Evolutionary conservation across 2,329 filamentous ascomycete genomes (phyloP).

Genomic region (Allantophomopsis cytisporea): DNA sequence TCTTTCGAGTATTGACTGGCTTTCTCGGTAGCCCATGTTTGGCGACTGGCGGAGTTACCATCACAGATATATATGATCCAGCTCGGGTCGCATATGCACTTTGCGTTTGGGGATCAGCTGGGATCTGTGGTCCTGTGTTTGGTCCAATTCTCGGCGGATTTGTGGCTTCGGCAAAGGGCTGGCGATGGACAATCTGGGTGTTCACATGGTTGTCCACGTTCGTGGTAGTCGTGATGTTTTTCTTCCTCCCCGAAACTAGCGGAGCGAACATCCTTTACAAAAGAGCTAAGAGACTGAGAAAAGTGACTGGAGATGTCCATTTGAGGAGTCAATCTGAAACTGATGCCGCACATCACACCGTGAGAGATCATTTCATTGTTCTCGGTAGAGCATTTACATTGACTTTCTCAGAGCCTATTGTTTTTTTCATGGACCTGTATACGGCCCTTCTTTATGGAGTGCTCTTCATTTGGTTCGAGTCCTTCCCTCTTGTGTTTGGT

Average conservation of each 20-base stretch:
- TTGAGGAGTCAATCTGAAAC: constrained; percentile 50
- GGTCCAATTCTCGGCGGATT: constrained; percentile 46
- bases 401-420: constrained; percentile 42
- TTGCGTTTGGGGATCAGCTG: constrained; percentile 37
- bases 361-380: constrained; percentile 31
- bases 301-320: constrained; percentile 34
- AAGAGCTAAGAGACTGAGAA: constrained; percentile 41
- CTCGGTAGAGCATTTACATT: constrained; percentile 33
- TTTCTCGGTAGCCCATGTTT: constrained; percentile 51
- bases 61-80: constrained; percentile 34
- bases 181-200: constrained; percentile 49
- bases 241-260: constrained; percentile 48
- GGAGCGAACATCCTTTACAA: constrained; percentile 40
- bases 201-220: constrained; percentile 44
- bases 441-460: constrained; percentile 44
- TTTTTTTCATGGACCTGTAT: constrained; percentile 46
- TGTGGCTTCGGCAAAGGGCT: constrained; percentile 35
- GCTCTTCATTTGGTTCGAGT: constrained; percentile 48
- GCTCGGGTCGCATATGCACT: constrained; percentile 39
- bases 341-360: constrained; percentile 34
- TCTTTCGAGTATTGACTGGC: constrained; percentile 46
- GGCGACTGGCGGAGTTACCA: constrained; percentile 36
- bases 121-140: constrained; percentile 31
- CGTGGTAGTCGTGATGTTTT: constrained; percentile 39
- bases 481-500: constrained; percentile 46